Conservation (phyloP, 345 rosid species). For the Citrus unshiu region DNA sequence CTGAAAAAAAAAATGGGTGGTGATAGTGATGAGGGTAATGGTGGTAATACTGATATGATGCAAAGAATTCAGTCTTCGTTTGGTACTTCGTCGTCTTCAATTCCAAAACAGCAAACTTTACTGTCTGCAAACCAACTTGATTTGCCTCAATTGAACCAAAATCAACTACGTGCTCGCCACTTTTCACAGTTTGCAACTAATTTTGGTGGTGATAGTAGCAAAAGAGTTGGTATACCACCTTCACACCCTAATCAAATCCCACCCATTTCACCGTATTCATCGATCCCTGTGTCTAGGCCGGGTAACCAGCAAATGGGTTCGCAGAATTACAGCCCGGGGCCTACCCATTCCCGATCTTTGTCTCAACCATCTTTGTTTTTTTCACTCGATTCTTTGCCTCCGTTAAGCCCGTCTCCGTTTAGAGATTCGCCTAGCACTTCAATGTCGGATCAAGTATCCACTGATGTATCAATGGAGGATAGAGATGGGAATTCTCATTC, state of each 20-base stretch:
- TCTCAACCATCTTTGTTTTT: slow-evolving; percentile 81
- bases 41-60: slow-evolving; percentile 56
- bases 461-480: slow-evolving; percentile 67
- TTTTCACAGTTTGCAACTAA: slow-evolving; percentile 50
- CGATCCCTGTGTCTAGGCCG: slow-evolving; percentile 68
- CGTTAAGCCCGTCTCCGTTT: slow-evolving; percentile 68
- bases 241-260: slow-evolving; percentile 83
- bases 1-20: slow-evolving; percentile 59
- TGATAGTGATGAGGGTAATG: slow-evolving; percentile 56
- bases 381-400: slow-evolving; percentile 78
- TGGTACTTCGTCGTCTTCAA: slow-evolving; percentile 49
- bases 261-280: slow-evolving; percentile 82
- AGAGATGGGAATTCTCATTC: slow-evolving; percentile 51
- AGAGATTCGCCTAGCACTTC: slow-evolving; percentile 42
- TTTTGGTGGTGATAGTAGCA: slow-evolving; percentile 36
- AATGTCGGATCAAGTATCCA: slow-evolving; percentile 39
- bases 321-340: slow-evolving; percentile 39
- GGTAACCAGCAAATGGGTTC: slow-evolving; percentile 50
- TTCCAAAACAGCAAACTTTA: slow-evolving; percentile 35
- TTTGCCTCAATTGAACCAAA: slow-evolving; percentile 46
- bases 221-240: slow-evolving; percentile 80
- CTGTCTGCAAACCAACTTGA: slow-evolving; percentile 51
- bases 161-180: slow-evolving; percentile 45
- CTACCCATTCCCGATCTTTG: slow-evolving; percentile 72
- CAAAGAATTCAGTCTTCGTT: slow-evolving; percentile 66